These are phyloP conservation scores for Globisporangium alternatum DNA, from an alignment of 352 stramenopile species.

Conservation along the genomic window DNA sequence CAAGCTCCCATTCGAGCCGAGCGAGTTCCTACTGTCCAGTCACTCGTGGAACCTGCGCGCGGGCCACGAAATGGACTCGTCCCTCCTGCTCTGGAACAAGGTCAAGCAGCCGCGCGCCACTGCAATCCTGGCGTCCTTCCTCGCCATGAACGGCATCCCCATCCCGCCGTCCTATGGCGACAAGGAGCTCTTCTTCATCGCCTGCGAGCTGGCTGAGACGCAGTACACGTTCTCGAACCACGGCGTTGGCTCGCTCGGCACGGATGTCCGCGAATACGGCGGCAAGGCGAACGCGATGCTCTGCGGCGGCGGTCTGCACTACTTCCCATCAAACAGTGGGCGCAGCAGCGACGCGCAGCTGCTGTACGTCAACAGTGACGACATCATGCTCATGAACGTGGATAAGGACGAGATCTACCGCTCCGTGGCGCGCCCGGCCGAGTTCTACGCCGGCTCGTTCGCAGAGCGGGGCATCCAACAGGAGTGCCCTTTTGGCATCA, in stretches of 20 bases:
- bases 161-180: slow-evolving; percentile 58
- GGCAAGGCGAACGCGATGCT: slow-evolving; percentile 32
- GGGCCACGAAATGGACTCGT: slow-evolving; percentile 75
- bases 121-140: slow-evolving; percentile 56
- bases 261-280: slow-evolving; percentile 31
- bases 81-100: slow-evolving; percentile 76
- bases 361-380: slow-evolving; percentile 73
- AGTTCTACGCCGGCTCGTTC: slow-evolving; percentile 49
- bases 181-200: slow-evolving; percentile 80
- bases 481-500: slow-evolving; percentile 59
- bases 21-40: slow-evolving; percentile 47
- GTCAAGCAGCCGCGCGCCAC: slow-evolving; percentile 59
- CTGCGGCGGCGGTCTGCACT: slow-evolving; percentile 59
- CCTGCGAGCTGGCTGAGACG: slow-evolving; percentile 64
- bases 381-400: slow-evolving; percentile 44
- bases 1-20: slow-evolving; percentile 40
- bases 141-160: slow-evolving; percentile 33
- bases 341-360: slow-evolving; percentile 13
- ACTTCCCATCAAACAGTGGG: slow-evolving; percentile 32
- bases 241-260: slow-evolving; percentile 49
- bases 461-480: slow-evolving; percentile 35
- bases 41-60: slow-evolving; percentile 64
- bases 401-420: slow-evolving; percentile 48
- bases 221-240: slow-evolving; percentile 69
- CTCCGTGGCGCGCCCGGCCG: slow-evolving; percentile 40